Evolutionary conservation across 768 basidiomycete genomes (phyloP).

Genomic region (Grammothele lineata): DNA sequence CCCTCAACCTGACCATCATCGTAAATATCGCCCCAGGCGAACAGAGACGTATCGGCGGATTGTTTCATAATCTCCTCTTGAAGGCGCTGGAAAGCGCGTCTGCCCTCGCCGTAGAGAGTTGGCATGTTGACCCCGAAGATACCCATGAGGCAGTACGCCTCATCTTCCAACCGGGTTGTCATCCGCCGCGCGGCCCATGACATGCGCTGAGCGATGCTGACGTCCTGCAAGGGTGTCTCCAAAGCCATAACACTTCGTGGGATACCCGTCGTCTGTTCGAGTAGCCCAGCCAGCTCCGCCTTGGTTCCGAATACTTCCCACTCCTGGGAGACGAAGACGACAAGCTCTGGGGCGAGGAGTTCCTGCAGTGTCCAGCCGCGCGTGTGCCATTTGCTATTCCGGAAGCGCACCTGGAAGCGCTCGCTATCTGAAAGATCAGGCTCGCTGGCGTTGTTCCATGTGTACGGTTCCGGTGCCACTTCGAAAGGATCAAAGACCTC

Average conservation of each 20-base stretch:
- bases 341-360: background rate
- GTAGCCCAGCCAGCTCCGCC: background rate
- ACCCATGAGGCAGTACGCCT: slow-evolving; percentile 4
- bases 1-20: too few species aligned
- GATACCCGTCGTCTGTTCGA: background rate
- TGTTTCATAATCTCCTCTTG: background rate
- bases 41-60: background rate
- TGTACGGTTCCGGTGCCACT: too few species aligned
- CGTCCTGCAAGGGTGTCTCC: background rate
- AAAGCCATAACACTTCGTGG: background rate
- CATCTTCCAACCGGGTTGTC: slow-evolving; percentile 1
- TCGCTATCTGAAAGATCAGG: too few species aligned
- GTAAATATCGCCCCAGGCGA: background rate
- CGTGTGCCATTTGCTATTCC: background rate
- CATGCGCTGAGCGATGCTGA: background rate
- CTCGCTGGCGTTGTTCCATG: too few species aligned
- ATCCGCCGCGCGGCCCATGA: slow-evolving; percentile 1
- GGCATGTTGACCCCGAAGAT: background rate
- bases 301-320: background rate
- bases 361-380: background rate
- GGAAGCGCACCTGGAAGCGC: background rate
- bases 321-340: background rate
- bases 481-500: too few species aligned
- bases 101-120: background rate
- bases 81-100: background rate